A percentile compares a stretch with the other conserved stretches of the same genome.
phyloP scores from a whole-genome alignment of 2,329 filamentous ascomycete genomes.

The Colletotrichum limetticola region DNA sequence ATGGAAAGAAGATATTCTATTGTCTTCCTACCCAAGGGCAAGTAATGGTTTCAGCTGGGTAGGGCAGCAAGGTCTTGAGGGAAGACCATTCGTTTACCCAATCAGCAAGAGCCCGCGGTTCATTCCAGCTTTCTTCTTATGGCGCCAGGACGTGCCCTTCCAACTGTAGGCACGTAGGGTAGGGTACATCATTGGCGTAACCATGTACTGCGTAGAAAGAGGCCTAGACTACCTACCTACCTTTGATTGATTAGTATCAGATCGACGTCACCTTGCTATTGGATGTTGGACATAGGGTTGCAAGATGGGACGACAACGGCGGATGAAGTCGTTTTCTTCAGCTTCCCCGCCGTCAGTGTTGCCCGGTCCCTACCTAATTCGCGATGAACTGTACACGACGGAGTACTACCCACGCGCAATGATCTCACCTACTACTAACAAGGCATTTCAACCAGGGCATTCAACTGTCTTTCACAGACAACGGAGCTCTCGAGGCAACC shows the following conservation, averaged over 20 bases:
- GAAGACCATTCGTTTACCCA: background rate
- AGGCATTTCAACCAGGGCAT: background rate
- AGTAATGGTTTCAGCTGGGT: background rate
- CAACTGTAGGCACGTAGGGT: background rate
- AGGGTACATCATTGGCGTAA: background rate
- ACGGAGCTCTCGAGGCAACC: background rate
- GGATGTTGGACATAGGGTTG: background rate
- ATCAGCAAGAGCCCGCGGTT: background rate
- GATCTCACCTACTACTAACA: background rate
- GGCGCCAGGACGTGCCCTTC: background rate
- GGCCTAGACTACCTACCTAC: background rate
- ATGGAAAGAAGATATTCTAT: background rate
- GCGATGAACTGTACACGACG: no score
- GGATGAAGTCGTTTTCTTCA: slow-evolving; percentile 11
- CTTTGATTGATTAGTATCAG: background rate
- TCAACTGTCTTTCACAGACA: background rate
- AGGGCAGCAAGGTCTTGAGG: background rate
- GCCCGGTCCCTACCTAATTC: background rate
- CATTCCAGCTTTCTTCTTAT: background rate
- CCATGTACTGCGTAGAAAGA: background rate
- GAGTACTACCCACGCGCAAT: background rate
- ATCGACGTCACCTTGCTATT: background rate
- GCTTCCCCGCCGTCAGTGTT: background rate
- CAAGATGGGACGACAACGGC: background rate
- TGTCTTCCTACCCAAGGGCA: background rate